Evolutionary conservation across 495 filamentous ascomycete species (phyloP), one percentile per base, ranked within the genome.

Genomic region (Xylaria castorea): DNA sequence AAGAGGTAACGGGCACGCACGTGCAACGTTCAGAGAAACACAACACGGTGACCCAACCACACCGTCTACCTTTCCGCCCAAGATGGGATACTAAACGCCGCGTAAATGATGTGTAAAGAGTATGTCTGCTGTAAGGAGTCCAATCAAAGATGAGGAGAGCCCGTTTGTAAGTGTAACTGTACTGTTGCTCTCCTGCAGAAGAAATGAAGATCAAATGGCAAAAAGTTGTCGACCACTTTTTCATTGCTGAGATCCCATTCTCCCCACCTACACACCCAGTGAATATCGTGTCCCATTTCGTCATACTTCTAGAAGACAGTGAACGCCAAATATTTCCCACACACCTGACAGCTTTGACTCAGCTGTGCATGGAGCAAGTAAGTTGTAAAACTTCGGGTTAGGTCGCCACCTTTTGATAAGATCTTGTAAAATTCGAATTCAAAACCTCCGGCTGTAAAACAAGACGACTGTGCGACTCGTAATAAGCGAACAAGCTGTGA

Each of bases 51-150:
- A 63, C 38, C 61, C 60, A 48, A 55, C 48, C 20, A 32, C 46
- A 18, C 70, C 48, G 34, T 66, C 62, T 66, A 57, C 58, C 61
- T 60, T 25, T 64, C 61, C 61, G 36, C 25, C 70, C 70, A 58
- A 27, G 36, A 58, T 50, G 53, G 27, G 53, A 67, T 8, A 48
- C 30, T 60, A 6, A 72, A 67, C 70, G 63, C 70, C 70, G 36
- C 58, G 62, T 72, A 66, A 67, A 72, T 72, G 70, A 60, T 71
- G 63, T 72, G 53, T 67, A 60, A 72, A 72, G n/a, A 51, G 63
- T 72, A 67, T 51, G 63, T 67, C 70, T 72, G 70, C 42, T 48
- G 40, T 66, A 22, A 50, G 36, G 53, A 50, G 27, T 16, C 51
- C 51, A 66, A 60, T 50, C 30, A 34, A 57, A 57, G 9, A 51